Evolutionary conservation across 495 filamentous ascomycete genomes (phyloP).

Genomic region (Penicillium canariense): DNA sequence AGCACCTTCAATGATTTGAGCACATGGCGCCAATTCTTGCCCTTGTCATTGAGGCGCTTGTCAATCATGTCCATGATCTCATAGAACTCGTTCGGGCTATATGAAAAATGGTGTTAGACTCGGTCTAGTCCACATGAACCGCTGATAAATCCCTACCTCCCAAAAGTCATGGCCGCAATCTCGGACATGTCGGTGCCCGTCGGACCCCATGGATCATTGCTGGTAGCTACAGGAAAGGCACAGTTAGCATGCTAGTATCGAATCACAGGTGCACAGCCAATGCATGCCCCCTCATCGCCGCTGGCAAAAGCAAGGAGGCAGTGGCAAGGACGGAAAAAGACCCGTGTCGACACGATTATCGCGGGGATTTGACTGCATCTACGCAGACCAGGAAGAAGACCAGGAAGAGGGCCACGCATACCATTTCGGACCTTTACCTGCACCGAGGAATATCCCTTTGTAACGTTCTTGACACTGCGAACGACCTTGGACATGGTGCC

Average conservation of each 20-base stretch:
- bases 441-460: slow-evolving; percentile 95
- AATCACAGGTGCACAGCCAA: background rate
- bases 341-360: background rate
- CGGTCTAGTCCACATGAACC: background rate
- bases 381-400: background rate
- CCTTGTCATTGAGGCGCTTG: slow-evolving; percentile 98
- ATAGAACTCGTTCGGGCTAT: slow-evolving; percentile 93
- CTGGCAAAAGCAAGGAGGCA: slow-evolving; percentile 1
- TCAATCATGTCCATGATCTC: slow-evolving; percentile 99
- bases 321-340: slow-evolving; percentile 12
- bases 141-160: slow-evolving; percentile 63
- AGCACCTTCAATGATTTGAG: slow-evolving; percentile 96
- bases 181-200: slow-evolving; percentile 99
- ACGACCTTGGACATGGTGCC: slow-evolving; percentile 91
- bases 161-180: slow-evolving; percentile 95
- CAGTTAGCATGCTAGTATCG: slow-evolving; percentile 4
- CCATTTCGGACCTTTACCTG: slow-evolving; percentile 99
- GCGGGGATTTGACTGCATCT: background rate
- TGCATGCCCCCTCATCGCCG: background rate
- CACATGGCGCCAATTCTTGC: slow-evolving; percentile 99
- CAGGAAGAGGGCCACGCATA: slow-evolving; percentile 43
- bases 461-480: slow-evolving; percentile 98
- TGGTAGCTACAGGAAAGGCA: slow-evolving; percentile 65
- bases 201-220: slow-evolving; percentile 99
- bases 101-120: slow-evolving; percentile 19